Conservation (phyloP, 1,139 yeast genomes). For the Hemisphaericaspora lyxosophila region DNA sequence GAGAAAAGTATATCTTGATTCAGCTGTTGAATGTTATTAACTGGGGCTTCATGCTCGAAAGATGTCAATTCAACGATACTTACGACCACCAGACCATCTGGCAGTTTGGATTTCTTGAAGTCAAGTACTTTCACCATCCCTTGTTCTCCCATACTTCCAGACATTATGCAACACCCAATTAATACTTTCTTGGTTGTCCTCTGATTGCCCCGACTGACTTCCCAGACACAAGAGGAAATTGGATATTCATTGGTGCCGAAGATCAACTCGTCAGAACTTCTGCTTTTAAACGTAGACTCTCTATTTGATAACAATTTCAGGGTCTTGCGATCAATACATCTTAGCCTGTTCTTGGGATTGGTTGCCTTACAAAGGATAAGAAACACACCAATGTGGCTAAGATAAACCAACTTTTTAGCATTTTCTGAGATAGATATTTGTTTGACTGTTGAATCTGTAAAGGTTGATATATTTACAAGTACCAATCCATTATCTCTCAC, state of each 20-base stretch:
- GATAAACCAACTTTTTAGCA: constrained; percentile 36
- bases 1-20: constrained; percentile 35
- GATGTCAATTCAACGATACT: constrained; percentile 36
- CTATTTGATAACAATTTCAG: constrained; percentile 21
- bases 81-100: constrained; percentile 18
- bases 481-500: constrained; percentile 54
- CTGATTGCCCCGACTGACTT: constrained; percentile 30
- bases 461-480: constrained; percentile 30
- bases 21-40: constrained; percentile 39
- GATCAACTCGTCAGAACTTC: constrained; percentile 18
- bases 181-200: constrained; percentile 37
- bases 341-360: constrained; percentile 24
- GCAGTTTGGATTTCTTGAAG: constrained; percentile 23
- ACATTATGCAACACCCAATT: constrained; percentile 35
- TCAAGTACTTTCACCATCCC: constrained; percentile 49
- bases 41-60: constrained; percentile 35
- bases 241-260: constrained; percentile 39
- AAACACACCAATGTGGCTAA: constrained; percentile 35
- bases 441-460: constrained; percentile 26
- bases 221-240: constrained; percentile 35
- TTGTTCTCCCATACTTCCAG: constrained; percentile 18
- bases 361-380: constrained; percentile 39
- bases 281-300: constrained; percentile 21
- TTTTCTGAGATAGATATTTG: constrained; percentile 38
- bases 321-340: constrained; percentile 36